Evolutionary conservation across 257 asterid species (phyloP), one percentile per base, ranked within the genome.

Genomic region (Ehretia macrophylla): DNA sequence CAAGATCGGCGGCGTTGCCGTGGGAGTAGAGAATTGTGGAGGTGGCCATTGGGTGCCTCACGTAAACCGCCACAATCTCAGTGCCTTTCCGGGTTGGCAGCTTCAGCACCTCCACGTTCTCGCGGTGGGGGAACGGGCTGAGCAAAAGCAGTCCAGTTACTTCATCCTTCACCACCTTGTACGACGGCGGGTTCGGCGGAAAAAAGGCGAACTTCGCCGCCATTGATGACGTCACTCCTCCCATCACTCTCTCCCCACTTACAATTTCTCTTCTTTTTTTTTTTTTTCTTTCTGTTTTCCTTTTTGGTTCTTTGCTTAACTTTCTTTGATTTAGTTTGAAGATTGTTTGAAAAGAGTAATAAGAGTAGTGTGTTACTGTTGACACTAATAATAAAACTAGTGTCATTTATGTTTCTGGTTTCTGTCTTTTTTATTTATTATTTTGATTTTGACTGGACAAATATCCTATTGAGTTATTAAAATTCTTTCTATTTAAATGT

Each of bases 181-280:
- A 93, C 32, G 99, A 86, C 37, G 97, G 94, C 12, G 99, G 99
- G 73, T 75, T 85, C 1, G 97, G 99, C 17, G 99, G 97, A 20
- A 93, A 93, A 70, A 93, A 93, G 1, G 99, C 97, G 58, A 93
- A 78, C 79, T 89, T 93, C 63, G 99, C 96, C 69, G 97, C 96
- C 97, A 93, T 87, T n/a, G 96, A 89, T 68, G 99, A 93, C 72
- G 97, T 93, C 72, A 93, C 78, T 48, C 96, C 97, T 44, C 99
- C 99, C 97, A 93, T 93, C 19, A 46, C 50, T 0, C 58, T n/a
- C 16, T 51, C 49, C 32, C 40, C 19, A n/a, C 17, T 49, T 13
- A 27, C 27, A 16, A 17, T 61, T 38, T 18, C 10, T 13, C 0
- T 32, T 20, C 3, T 10, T 10, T n/a, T 17, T 13, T 11, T 54